Evolutionary conservation across 768 basidiomycete genomes (phyloP), one percentile per base, ranked within the genome.

Genomic region (Kwoniella dendrophila): DNA sequence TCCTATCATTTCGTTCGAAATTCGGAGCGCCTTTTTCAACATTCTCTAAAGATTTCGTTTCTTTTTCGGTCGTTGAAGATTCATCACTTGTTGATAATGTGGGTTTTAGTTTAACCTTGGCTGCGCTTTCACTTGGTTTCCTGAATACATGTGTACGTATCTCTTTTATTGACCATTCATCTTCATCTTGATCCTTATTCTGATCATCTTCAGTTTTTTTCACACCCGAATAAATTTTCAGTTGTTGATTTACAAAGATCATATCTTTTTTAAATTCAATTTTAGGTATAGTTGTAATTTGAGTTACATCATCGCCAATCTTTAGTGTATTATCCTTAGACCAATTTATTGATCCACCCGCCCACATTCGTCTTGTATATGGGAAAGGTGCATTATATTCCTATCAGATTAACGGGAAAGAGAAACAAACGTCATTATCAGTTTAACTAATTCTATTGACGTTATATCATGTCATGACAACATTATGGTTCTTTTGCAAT

Each of bases 91-190:
- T 43, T 6, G 7, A 8, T 7, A 11, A 20, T 14, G 41, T 43
- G 41, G 41, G 41, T n/a, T 20, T n/a, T 38, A 8, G 8, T 38
- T 38, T 8, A 38, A 8, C 36, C 8, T 38, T 8, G 36, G 36
- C 8, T 8, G 36, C n/a, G n/a, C n/a, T n/a, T n/a, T n/a, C n/a
- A n/a, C n/a, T n/a, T n/a, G n/a, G n/a, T 24, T 43, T 59, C 26
- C 75, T 62, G 50, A 74, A 77, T 6, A 77, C 75, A 63, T 77
- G 75, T 24, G 68, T 71, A 41, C 75, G 59, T 14, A 70, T 61
- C 59, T 77, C 75, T 54, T 56, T 69, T 1, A 74, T 59, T 24
- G 69, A 47, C 67, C 60, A 62, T 8, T 56, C 33, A 4, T 64
- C 62, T 14, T 56, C 47, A 20, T 33, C 36, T 47, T n/a, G 16